A percentile compares a stretch with the other conserved stretches of the same genome.
These are phyloP conservation scores for Apostasia shenzhenica DNA, from an alignment of 106 monocot genomes.

Conservation along the genomic window DNA sequence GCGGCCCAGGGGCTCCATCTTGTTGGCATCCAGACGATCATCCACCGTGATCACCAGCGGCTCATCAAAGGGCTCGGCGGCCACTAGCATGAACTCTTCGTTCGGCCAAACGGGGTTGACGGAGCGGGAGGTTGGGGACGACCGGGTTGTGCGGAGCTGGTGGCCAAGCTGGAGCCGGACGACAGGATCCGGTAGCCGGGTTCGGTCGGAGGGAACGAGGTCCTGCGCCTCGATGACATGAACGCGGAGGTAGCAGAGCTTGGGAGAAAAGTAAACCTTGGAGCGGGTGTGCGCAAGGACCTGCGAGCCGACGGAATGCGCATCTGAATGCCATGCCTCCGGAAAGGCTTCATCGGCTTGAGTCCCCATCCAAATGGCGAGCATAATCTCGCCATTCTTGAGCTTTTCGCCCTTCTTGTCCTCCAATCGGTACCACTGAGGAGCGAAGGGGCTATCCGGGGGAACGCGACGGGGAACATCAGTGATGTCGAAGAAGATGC, in stretches of 20 bases:
- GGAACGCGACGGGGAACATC: slow-evolving; percentile 70
- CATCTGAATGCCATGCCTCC: slow-evolving; percentile 79
- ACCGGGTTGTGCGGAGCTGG: slow-evolving; percentile 57
- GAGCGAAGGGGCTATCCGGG: slow-evolving; percentile 79
- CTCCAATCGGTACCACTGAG: slow-evolving; percentile 79
- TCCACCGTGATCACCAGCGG: slow-evolving; percentile 62
- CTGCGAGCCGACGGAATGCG: slow-evolving; percentile 30
- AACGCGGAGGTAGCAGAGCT: slow-evolving; percentile 71
- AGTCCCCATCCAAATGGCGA: slow-evolving; percentile 85
- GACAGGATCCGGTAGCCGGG: slow-evolving; percentile 25
- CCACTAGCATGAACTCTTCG: slow-evolving; percentile 81
- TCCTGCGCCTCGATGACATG: slow-evolving; percentile 80
- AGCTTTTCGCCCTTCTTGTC: slow-evolving; percentile 53
- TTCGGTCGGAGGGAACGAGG: slow-evolving; percentile 33
- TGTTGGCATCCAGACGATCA: slow-evolving; percentile 46
- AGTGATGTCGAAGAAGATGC: slow-evolving; percentile 42
- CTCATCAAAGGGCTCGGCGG: slow-evolving; percentile 84
- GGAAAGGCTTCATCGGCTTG: slow-evolving; percentile 95
- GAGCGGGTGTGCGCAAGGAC: slow-evolving; percentile 51
- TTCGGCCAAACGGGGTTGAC: slow-evolving; percentile 57
- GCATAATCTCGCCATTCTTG: slow-evolving; percentile 69
- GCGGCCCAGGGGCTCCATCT: slow-evolving; percentile 54
- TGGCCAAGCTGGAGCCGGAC: slow-evolving; percentile 63
- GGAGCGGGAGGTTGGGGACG: slow-evolving; percentile 14
- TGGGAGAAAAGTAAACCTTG: slow-evolving; percentile 95